Conservation (phyloP, 2,329 filamentous ascomycete species). For the Arthrobotrys sphaeroides region DNA sequence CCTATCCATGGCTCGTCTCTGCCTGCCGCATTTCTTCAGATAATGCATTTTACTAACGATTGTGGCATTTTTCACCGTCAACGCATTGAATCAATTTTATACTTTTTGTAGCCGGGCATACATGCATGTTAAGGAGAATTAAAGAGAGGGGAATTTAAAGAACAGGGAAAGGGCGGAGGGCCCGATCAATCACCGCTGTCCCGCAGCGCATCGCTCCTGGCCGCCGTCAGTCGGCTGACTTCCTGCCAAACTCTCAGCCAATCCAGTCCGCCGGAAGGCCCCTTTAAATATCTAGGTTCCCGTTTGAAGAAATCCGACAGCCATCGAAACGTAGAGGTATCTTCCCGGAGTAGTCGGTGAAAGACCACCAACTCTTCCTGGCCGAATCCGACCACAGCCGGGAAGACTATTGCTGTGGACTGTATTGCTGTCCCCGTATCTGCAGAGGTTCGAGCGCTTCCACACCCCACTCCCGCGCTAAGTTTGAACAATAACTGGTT, state of each 20-base stretch:
- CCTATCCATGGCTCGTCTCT: neutral
- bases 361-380: neutral
- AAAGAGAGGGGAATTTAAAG: neutral
- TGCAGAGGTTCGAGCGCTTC: neutral
- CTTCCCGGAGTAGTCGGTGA: neutral
- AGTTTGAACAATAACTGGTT: neutral
- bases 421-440: too few species aligned
- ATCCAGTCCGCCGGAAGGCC: neutral
- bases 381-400: neutral
- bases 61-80: conserved; percentile 2
- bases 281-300: neutral
- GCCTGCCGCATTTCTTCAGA: conserved; percentile 21
- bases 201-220: neutral
- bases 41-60: neutral
- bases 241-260: conserved; percentile 8
- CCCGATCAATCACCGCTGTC: neutral
- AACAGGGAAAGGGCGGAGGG: neutral
- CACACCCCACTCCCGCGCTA: neutral
- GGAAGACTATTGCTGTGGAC: neutral
- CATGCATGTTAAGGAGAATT: neutral
- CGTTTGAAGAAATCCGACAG: conserved; percentile 3
- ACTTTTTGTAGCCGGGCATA: neutral
- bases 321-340: neutral
- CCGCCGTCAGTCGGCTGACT: neutral
- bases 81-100: conserved; percentile 7